Percentiles rank a stretch among this genome's conserved stretches.
These are phyloP conservation scores for Fusarium robinianum DNA, from an alignment of 2,329 filamentous ascomycete genomes.

Conservation along the genomic window DNA sequence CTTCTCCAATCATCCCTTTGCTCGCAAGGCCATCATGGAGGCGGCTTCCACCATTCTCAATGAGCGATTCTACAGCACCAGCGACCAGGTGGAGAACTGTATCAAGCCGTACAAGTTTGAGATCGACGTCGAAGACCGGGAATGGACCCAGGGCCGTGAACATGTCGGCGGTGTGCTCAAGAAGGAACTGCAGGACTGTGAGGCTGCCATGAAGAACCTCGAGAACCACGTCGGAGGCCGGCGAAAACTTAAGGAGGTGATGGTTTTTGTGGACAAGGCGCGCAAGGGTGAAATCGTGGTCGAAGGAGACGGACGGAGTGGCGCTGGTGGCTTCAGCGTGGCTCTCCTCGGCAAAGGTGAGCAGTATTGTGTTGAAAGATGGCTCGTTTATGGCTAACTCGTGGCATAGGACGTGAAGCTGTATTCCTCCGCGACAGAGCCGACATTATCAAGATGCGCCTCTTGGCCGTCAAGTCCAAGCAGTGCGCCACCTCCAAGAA, in stretches of 20 bases:
- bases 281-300: constrained; percentile 82
- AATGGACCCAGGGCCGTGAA: constrained; percentile 85
- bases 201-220: constrained; percentile 73
- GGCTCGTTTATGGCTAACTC: constrained; percentile 34
- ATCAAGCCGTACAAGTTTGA: constrained; percentile 99
- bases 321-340: constrained; percentile 91
- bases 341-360: constrained; percentile 81
- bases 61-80: constrained; percentile 94
- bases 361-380: constrained; percentile 23
- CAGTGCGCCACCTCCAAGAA: constrained; percentile 83
- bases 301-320: constrained; percentile 80
- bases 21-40: constrained; percentile 88
- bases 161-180: constrained; percentile 83
- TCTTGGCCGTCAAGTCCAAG: constrained; percentile 85
- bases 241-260: constrained; percentile 86
- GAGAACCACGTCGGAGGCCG: constrained; percentile 80
- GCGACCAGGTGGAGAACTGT: constrained; percentile 97
- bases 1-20: constrained; percentile 89
- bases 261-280: constrained; percentile 87
- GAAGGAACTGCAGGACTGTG: constrained; percentile 82
- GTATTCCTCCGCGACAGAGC: constrained; percentile 92
- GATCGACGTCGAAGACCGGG: constrained; percentile 88
- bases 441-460: constrained; percentile 86
- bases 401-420: constrained; percentile 75
- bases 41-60: constrained; percentile 88